Percentiles rank a stretch among this genome's conserved stretches.
Evolutionary conservation across 805 yeast genomes (phyloP).

Genomic region (Brettanomyces bruxellensis): DNA sequence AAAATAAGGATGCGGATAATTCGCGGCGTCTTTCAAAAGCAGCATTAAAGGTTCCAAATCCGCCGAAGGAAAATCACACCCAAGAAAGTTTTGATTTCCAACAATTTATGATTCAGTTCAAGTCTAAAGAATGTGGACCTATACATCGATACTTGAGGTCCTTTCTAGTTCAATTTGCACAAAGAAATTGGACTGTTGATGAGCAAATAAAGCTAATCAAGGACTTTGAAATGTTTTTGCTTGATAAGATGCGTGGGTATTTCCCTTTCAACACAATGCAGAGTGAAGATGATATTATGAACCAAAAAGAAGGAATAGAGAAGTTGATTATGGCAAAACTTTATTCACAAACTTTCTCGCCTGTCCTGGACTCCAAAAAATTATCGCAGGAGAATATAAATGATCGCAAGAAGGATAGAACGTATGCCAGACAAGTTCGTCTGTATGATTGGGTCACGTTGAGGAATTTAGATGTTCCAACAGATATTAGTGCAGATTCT

Average conservation of each 20-base stretch:
- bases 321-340: conserved; percentile 85
- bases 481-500: conserved; percentile 34
- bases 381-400: conserved; percentile 47
- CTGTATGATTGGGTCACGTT: conserved; percentile 53
- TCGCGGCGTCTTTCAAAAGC: background rate
- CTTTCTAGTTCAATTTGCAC: conserved; percentile 67
- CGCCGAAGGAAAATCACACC: conserved; percentile 20
- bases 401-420: conserved; percentile 60
- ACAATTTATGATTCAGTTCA: conserved; percentile 60
- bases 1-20: too few species aligned
- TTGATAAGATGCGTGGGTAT: conserved; percentile 46
- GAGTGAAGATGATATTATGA: conserved; percentile 48
- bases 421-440: conserved; percentile 34
- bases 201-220: conserved; percentile 72
- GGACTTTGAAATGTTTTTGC: conserved; percentile 72
- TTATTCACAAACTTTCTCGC: conserved; percentile 72
- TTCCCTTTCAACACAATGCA: conserved; percentile 66
- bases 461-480: conserved; percentile 68
- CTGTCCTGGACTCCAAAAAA: conserved; percentile 34
- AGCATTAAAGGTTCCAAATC: conserved; percentile 17
- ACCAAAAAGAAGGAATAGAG: conserved; percentile 86
- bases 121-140: conserved; percentile 76
- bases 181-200: conserved; percentile 57
- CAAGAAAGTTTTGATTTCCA: conserved; percentile 69
- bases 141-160: conserved; percentile 79